Evolutionary conservation across 495 filamentous ascomycete genomes (phyloP), one percentile per base, ranked within the genome.

Genomic region (Penicillium parvum): DNA sequence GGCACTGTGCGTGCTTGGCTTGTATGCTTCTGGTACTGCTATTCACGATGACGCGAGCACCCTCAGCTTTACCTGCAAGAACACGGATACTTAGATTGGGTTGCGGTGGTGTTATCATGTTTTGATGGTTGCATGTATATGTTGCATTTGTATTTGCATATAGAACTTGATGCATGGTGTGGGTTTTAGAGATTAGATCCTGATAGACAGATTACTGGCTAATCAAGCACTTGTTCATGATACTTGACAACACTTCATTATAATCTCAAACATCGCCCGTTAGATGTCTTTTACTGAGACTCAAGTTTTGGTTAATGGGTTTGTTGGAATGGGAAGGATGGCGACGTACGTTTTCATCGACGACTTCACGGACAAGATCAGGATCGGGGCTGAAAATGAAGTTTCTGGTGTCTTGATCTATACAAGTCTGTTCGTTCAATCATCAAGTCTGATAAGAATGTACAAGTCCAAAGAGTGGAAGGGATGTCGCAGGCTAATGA

Each of bases 11-110:
- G 67, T 47, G 6, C 44, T 71, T 12, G 67, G 67, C 10, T 44
- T 71, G 17, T 71, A 66, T 37, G 58, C 59, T 32, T 69, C 65
- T 33, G 65, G 65, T 21, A 65, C 61, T 23, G 59, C 66, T 15
- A 72, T 72, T 32, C 65, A 69, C 45, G 57, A 70, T 33, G 60
- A 67, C 19, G 38, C 44, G 17, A 49, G 48, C 40, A 57, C 32
- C 17, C 29, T 32, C 37, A 65, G 61, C 39, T 71, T 66, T 39
- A 60, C 52, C 17, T 71, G 66, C 35, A 52, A 52, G 21, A 60
- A 57, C 42, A 59, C 54, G 7, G 61, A 55, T 14, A 37, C 45
- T 20, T 65, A 47, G 45, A 30, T n/a, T n/a, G 28, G 15, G 27
- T 10, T 21, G 23, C 22, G 5, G 14, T 28, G 43, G 12, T 17